Base-by-base conservation (phyloP, 2,329 filamentous ascomycete genomes). In the Purpureocillium takamizusanense region DNA sequence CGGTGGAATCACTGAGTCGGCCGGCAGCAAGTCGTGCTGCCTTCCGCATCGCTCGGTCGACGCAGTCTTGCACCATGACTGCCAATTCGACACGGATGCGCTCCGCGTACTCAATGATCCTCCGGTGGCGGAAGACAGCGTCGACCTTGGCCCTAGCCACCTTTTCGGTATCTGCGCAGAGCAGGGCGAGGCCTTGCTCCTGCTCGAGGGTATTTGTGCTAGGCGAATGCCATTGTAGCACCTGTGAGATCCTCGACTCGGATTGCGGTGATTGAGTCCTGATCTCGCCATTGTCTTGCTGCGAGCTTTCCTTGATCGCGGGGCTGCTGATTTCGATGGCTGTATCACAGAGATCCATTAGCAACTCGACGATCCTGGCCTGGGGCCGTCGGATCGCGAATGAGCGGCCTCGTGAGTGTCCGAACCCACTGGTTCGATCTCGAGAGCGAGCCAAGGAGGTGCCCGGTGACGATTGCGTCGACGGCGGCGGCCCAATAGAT, bases 231-330 rank as follows among this genome's bases (percentile, higher is more conserved):
- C 94, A 98, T 57, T 95, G 88, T 48, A 94, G 61, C 6, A 98
- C 89, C 59, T 98, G 92, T 2, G 86, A 85, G 50, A 97, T 94
- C 25, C 90, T 81, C 32, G 86, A 92, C 57, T 98, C 92, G 0
- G 94, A 98, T 54, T 95, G 86, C 0, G 92, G 92, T 4, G 92
- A 98, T 55, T 95, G 85, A 0, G 90, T 95, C 34, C 90, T 80
- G 45, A 97, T 80, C 45, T 95, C 88, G 35, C 84, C 82, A 7
- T 76, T 71, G 34, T 71, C 59, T 29, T 59, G 53, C 47, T 82
- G 76, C 2, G 76, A 70, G 4, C 78, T 72, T 48, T 97, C 90
- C 54, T 95, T 97, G 62, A 98, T 84, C 6, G 89, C 83, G 6
- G 92, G 90, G 4, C 86, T 89, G 62, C 83, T 97, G 53, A 98